Conservation (phyloP, 495 filamentous ascomycete species). For the Pyronema domesticum region DNA sequence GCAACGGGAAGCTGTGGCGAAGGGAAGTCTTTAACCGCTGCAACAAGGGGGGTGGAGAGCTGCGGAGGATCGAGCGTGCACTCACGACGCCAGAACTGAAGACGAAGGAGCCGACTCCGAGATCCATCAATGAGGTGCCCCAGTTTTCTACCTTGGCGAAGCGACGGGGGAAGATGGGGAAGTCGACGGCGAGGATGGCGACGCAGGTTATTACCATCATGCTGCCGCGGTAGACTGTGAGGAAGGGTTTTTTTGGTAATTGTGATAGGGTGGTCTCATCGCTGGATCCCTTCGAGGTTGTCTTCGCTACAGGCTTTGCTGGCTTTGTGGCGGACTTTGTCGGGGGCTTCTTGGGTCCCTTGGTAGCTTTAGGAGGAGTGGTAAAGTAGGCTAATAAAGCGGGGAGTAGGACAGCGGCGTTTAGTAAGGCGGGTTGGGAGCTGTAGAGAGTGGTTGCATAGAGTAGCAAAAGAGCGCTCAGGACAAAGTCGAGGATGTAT, state of each 20-base stretch:
- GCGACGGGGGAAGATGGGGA: slow-evolving; percentile 73
- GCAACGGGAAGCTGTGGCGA: slow-evolving; percentile 65
- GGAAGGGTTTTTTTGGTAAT: slow-evolving; percentile 69
- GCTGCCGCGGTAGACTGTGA: slow-evolving; percentile 72
- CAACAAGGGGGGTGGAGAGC: slow-evolving; percentile 26
- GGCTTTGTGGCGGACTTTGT: slow-evolving; percentile 11
- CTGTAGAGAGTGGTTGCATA: slow-evolving; percentile 80
- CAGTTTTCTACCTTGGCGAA: slow-evolving; percentile 97
- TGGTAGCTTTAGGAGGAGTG: slow-evolving; percentile 20
- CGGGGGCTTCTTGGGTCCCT: slow-evolving; percentile 22
- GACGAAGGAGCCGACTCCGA: slow-evolving; percentile 94
- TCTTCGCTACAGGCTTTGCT: slow-evolving; percentile 4
- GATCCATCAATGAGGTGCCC: slow-evolving; percentile 95
- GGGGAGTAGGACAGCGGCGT: slow-evolving; percentile 53
- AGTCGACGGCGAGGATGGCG: slow-evolving; percentile 94
- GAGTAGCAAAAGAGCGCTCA: slow-evolving; percentile 65
- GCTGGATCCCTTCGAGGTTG: background rate
- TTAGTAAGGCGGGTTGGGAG: slow-evolving; percentile 52
- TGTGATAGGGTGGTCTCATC: slow-evolving; percentile 25
- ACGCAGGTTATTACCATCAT: slow-evolving; percentile 91
- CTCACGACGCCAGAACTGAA: slow-evolving; percentile 90
- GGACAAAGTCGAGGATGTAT: slow-evolving; percentile 61
- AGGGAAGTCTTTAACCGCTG: slow-evolving; percentile 43
- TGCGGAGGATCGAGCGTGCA: slow-evolving; percentile 53
- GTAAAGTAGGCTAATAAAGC: slow-evolving; percentile 42